These are phyloP conservation scores for Cylindricascospora bacillispora DNA, from an alignment of 1,139 yeast genomes.

Conservation along the genomic window DNA sequence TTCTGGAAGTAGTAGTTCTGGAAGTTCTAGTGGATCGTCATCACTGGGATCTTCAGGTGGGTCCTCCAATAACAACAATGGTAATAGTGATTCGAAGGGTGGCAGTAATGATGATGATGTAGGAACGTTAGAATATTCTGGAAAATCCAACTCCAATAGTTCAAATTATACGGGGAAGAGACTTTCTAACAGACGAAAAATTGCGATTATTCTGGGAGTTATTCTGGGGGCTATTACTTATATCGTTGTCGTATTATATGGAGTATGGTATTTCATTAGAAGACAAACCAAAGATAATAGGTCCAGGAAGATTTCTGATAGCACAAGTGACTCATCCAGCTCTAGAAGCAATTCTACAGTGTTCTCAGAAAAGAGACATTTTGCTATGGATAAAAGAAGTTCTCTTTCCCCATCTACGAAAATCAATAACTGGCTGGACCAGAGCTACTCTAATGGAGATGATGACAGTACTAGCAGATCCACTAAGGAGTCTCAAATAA, in stretches of 20 bases:
- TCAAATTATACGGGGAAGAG: background rate
- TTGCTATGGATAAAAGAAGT: conserved; percentile 8
- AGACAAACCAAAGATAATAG: conserved; percentile 18
- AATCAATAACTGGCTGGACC: conserved; percentile 22
- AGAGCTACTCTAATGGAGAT: conserved; percentile 13
- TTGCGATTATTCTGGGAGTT: conserved; percentile 56
- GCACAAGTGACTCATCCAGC: conserved; percentile 8
- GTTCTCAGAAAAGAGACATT: conserved; percentile 8
- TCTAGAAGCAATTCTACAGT: conserved; percentile 13
- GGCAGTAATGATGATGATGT: conserved; percentile 15
- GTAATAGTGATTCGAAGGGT: conserved; percentile 4
- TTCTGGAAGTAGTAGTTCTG: conserved; percentile 15
- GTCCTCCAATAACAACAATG: conserved; percentile 1
- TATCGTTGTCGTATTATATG: conserved; percentile 36
- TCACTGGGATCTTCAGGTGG: conserved; percentile 3
- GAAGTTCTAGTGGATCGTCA: conserved; percentile 8
- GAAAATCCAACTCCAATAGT: conserved; percentile 10
- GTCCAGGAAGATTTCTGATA: conserved; percentile 7
- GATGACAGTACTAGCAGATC: conserved; percentile 7
- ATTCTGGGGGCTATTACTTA: conserved; percentile 51
- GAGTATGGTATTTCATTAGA: conserved; percentile 28
- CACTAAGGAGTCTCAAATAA: conserved; percentile 7
- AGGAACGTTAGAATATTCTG: conserved; percentile 34
- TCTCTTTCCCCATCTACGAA: conserved; percentile 18
- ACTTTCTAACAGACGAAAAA: conserved; percentile 27